Conservation (phyloP, 2,329 filamentous ascomycete genomes). For the Monosporascus ibericus region DNA sequence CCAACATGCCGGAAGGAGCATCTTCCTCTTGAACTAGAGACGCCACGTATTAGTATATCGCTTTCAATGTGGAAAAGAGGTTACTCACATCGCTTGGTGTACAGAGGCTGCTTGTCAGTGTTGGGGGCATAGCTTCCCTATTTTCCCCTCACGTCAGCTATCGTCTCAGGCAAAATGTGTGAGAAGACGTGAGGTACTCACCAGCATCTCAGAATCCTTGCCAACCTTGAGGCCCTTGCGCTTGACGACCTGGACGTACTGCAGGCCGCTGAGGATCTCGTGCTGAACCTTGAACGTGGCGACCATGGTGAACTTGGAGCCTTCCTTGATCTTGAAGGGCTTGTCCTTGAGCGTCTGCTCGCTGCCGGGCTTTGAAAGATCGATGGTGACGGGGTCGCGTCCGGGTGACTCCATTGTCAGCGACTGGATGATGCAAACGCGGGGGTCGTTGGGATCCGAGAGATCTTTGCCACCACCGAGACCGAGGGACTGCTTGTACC, state of each 20-base stretch:
- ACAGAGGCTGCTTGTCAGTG: conserved; percentile 77
- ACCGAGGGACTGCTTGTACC: conserved; percentile 96
- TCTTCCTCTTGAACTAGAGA: conserved; percentile 80
- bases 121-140: conserved; percentile 91
- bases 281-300: conserved; percentile 94
- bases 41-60: conserved; percentile 1
- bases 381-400: conserved; percentile 79
- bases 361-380: conserved; percentile 69
- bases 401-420: conserved; percentile 83
- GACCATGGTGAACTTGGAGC: conserved; percentile 88
- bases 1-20: conserved; percentile 84
- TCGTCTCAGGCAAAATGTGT: background rate
- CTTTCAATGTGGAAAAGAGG: background rate
- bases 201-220: conserved; percentile 98
- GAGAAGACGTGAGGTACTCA: conserved; percentile 37
- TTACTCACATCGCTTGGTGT: conserved; percentile 84
- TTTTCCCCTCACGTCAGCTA: conserved; percentile 16
- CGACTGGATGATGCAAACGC: conserved; percentile 88
- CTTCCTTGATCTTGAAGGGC: conserved; percentile 97
- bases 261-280: conserved; percentile 88
- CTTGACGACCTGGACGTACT: conserved; percentile 94
- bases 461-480: conserved; percentile 68
- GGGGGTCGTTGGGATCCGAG: conserved; percentile 72
- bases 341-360: conserved; percentile 77
- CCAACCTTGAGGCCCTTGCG: conserved; percentile 78